These are phyloP conservation scores for Diphasiastrum complanatum DNA, from an alignment of 83 land plant genomes.

Conservation along the genomic window DNA sequence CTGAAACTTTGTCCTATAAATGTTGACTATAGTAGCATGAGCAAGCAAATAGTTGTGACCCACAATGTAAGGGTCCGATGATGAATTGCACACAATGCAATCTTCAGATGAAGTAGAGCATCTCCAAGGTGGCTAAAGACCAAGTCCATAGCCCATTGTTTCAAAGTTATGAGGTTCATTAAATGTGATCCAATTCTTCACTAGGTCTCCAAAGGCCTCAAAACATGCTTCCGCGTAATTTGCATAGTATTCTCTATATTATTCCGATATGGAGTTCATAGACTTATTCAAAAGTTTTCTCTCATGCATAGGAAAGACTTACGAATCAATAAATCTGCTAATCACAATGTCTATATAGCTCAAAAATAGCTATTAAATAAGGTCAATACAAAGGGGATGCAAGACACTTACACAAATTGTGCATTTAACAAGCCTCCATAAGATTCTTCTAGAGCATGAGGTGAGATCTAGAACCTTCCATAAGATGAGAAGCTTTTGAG, in stretches of 20 bases:
- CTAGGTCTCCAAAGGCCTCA: slow-evolving; percentile 39
- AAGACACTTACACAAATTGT: slow-evolving; percentile 37
- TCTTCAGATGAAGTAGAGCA: slow-evolving; percentile 40
- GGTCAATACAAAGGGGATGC: background rate
- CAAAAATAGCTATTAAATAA: background rate
- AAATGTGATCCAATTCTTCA: slow-evolving; percentile 34
- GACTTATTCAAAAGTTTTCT: no score
- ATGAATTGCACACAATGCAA: slow-evolving; percentile 47
- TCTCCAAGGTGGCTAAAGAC: slow-evolving; percentile 22
- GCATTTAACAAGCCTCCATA: slow-evolving; percentile 43
- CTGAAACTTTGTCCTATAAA: slow-evolving; percentile 48
- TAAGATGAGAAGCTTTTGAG: no score
- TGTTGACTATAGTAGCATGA: slow-evolving; percentile 49
- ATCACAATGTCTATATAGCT: background rate
- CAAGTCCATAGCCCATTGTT: slow-evolving; percentile 14
- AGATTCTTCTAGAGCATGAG: slow-evolving; percentile 44
- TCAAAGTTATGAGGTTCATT: slow-evolving; percentile 27
- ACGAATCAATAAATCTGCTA: no score
- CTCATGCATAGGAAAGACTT: no score
- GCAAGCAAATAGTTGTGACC: slow-evolving; percentile 50
- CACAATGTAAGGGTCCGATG: slow-evolving; percentile 54
- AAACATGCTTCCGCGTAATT: slow-evolving; percentile 34
- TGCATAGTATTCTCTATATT: slow-evolving; percentile 30
- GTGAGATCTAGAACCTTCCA: no score
- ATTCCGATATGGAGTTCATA: no score